Base-by-base conservation (phyloP, 2,329 filamentous ascomycete genomes). In the Aspergillus japonicus region DNA sequence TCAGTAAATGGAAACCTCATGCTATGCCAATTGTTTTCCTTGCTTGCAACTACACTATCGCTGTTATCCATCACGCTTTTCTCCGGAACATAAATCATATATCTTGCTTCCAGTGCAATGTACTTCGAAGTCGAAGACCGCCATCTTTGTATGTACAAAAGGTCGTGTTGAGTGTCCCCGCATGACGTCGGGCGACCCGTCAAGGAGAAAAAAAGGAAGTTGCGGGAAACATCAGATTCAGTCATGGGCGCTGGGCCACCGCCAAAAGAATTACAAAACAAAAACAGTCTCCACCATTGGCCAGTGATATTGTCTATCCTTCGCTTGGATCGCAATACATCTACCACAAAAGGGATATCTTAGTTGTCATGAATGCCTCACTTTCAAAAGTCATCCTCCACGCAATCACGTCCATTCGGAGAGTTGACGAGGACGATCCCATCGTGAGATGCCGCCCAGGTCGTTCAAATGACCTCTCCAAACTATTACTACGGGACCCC, bases 401-500 rank as follows among this genome's bases (percentile, higher is more conserved):
- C 52, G 63, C 71, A 33, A 61, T 77, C 54, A 65, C 65, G 51
- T 62, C 67, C 54, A 69, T 75, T 62, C 61, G 66, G 42, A 59
- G 65, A 42, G 74, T 71, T 26, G 57, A 61, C 51, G 56, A 65
- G 47, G 58, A 73, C 35, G 77, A 78, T 57, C 71, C 75, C 2
- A 76, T 78, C 51, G 64, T 68, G 16, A 67, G 75, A 65, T 78
- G 76, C 60, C 62, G 69, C 54, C 63, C 73, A 48, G 54, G 68
- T 56, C 63, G 73, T 52, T 42, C 51, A 33, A 56, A 62, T 7
- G 59, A 66, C 19, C 65, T 70, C 39, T 60, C 52, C 44, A 52
- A 67, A 8, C 50, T 66, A 8, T 60, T 79, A 21, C 63, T 73
- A 24, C 63, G 71, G 12, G 50, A 68, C 10, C 74, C 80, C 5